Conservation (phyloP, 1,284 basidiomycete species). For the Psilocybe mexicana region DNA sequence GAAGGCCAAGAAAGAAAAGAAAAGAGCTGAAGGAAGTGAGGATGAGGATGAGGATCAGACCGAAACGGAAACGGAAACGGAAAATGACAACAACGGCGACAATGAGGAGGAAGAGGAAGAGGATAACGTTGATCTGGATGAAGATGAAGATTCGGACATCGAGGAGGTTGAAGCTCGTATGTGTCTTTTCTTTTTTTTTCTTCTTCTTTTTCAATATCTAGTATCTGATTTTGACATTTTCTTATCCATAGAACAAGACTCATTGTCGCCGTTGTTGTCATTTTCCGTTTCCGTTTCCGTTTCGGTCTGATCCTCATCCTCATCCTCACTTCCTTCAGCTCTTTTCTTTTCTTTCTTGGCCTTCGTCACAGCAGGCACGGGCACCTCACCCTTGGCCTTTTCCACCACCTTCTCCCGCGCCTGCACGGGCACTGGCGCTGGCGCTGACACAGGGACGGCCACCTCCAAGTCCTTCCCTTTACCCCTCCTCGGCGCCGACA, state of each 20-base stretch:
- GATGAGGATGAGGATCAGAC: no score
- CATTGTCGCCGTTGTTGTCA: neutral
- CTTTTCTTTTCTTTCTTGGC: no score
- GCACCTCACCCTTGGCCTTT: no score
- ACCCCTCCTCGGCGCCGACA: conserved; percentile 44
- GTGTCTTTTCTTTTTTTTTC: conserved; percentile 21
- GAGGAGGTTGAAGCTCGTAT: conserved; percentile 66
- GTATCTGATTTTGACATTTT: neutral
- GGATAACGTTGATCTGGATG: conserved; percentile 26
- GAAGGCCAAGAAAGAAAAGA: no score
- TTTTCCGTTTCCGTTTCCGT: neutral
- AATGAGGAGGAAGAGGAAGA: conserved; percentile 24
- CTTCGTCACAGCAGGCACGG: no score
- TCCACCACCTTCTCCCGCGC: no score
- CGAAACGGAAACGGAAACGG: neutral
- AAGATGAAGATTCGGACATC: conserved; percentile 58
- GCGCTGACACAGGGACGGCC: no score
- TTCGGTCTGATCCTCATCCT: no score
- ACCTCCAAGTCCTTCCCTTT: neutral
- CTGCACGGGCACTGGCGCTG: no score
- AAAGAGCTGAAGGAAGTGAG: no score
- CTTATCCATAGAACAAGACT: conserved; percentile 39
- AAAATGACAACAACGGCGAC: neutral
- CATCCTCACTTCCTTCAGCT: no score
- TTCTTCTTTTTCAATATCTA: neutral